phyloP scores from a whole-genome alignment of 2,329 filamentous ascomycete genomes.

The Fusarium agapanthi region DNA sequence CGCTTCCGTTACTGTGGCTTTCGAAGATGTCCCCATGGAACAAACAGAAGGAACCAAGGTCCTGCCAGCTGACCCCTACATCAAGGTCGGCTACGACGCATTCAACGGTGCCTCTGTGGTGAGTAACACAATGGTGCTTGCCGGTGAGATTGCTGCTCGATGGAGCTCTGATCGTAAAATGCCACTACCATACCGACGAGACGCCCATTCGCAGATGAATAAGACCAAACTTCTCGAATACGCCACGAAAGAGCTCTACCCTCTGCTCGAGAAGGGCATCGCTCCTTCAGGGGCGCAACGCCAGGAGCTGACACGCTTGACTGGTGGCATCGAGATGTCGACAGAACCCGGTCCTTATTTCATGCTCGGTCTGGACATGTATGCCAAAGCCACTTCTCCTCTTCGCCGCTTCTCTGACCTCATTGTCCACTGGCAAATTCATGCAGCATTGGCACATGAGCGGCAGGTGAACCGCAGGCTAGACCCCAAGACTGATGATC shows the following conservation, averaged over 20 bases:
- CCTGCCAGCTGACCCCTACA: conserved; percentile 60
- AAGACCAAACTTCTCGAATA: conserved; percentile 48
- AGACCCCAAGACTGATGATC: conserved; percentile 39
- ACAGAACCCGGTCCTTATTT: conserved; percentile 64
- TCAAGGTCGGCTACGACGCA: conserved; percentile 48
- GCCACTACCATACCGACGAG: conserved; percentile 66
- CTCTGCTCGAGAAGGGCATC: conserved; percentile 44
- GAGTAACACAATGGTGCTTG: conserved; percentile 64
- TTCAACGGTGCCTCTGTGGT: conserved; percentile 49
- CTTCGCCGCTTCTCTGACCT: conserved; percentile 72
- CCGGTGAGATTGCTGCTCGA: conserved; percentile 67
- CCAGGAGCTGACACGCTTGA: conserved; percentile 43
- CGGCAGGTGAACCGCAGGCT: conserved; percentile 44
- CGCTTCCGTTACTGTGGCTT: conserved; percentile 55
- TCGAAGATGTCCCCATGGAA: conserved; percentile 45
- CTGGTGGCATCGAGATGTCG: conserved; percentile 62
- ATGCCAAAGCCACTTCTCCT: conserved; percentile 71
- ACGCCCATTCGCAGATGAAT: conserved; percentile 53
- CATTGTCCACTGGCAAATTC: conserved; percentile 73
- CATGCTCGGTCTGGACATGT: conserved; percentile 66
- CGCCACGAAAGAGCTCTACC: conserved; percentile 48
- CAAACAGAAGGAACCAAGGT: conserved; percentile 24
- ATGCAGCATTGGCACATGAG: conserved; percentile 63
- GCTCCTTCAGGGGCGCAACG: conserved; percentile 46
- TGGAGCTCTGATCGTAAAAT: conserved; percentile 68